Evolutionary conservation across 2,329 filamentous ascomycete genomes (phyloP).

Genomic region (Pseudodiploospora longispora): DNA sequence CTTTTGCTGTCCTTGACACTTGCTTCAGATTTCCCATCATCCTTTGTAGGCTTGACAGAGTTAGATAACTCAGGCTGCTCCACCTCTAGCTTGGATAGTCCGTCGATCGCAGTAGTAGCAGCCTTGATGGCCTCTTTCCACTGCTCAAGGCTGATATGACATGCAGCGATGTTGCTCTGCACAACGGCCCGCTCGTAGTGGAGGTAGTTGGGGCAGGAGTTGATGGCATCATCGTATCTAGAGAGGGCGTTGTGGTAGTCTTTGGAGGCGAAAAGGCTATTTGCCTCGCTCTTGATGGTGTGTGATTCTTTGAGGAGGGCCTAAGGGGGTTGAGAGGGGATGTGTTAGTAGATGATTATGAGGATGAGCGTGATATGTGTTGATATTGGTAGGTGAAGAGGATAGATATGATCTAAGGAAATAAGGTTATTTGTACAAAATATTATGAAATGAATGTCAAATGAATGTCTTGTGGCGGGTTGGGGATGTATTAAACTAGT

Average conservation of each 20-base stretch:
- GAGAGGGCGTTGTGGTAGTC: conserved; percentile 71
- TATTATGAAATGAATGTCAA: too few relatives aligned
- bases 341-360: neutral
- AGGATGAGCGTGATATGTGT: neutral
- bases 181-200: conserved; percentile 84
- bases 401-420: too few relatives aligned
- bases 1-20: conserved; percentile 30
- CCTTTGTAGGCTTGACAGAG: conserved; percentile 7
- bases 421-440: too few relatives aligned
- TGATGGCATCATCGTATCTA: conserved; percentile 73
- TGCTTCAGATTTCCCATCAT: conserved; percentile 21
- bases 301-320: conserved; percentile 64
- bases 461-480: too few relatives aligned
- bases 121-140: conserved; percentile 76
- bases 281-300: conserved; percentile 65
- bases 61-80: conserved; percentile 22
- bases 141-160: conserved; percentile 73
- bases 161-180: conserved; percentile 81
- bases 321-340: conserved; percentile 27
- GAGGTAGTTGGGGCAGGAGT: conserved; percentile 72
- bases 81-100: conserved; percentile 54
- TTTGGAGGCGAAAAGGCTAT: conserved; percentile 65
- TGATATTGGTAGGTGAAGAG: too few relatives aligned
- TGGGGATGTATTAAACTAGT: too few relatives aligned
- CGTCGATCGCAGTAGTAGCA: conserved; percentile 65